Evolutionary conservation across 805 yeast species (phyloP).

Genomic region (Kodamaea kakaduensis): DNA sequence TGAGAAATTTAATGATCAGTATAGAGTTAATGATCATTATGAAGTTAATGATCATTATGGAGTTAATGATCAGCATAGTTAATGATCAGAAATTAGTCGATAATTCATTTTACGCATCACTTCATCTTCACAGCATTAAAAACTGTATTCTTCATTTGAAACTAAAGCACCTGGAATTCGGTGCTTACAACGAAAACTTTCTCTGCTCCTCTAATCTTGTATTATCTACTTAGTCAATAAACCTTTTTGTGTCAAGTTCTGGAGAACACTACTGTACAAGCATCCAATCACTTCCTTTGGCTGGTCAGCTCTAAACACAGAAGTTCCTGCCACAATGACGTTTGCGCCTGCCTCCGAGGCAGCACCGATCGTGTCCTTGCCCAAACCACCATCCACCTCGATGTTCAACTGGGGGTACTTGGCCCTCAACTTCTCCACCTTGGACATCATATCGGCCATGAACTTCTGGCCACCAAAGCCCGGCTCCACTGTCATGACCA

Average conservation of each 20-base stretch:
- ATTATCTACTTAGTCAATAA: slow-evolving; percentile 8
- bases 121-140: no score
- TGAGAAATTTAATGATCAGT: no score
- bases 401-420: slow-evolving; percentile 77
- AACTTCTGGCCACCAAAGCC: slow-evolving; percentile 98
- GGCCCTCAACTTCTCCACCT: slow-evolving; percentile 71
- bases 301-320: slow-evolving; percentile 80
- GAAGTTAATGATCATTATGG: no score
- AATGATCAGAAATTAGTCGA: no score
- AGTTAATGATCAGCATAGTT: no score
- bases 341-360: slow-evolving; percentile 99
- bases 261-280: slow-evolving; percentile 60
- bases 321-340: slow-evolving; percentile 95
- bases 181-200: no score
- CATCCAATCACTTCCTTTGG: slow-evolving; percentile 71
- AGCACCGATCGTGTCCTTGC: slow-evolving; percentile 72
- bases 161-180: no score
- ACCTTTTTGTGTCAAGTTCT: slow-evolving; percentile 30
- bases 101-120: no score
- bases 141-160: no score
- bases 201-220: no score
- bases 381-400: slow-evolving; percentile 96
- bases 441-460: slow-evolving; percentile 95
- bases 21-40: no score
- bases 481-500: slow-evolving; percentile 98